Evolutionary conservation across 257 asterid genomes (phyloP).

Genomic region (Salvia hispanica): DNA sequence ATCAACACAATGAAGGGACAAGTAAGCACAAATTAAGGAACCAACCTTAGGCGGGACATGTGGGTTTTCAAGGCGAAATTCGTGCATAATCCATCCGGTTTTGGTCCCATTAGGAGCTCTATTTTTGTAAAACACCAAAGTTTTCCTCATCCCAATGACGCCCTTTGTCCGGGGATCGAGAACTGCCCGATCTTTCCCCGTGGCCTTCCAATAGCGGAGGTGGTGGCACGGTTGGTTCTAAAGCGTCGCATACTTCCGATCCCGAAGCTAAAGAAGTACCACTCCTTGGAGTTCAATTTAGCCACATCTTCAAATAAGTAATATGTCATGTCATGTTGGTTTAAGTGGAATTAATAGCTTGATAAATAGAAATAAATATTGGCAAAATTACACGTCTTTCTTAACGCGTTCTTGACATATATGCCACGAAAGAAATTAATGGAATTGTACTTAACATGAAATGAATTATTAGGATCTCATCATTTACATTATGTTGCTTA

Average conservation of each 20-base stretch:
- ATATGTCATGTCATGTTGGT: neutral
- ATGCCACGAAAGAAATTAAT: slow-evolving; percentile 4
- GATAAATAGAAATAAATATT: neutral
- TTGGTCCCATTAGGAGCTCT: slow-evolving; percentile 91
- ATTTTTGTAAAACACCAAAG: slow-evolving; percentile 77
- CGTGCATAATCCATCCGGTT: slow-evolving; percentile 93
- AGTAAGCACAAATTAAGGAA: neutral
- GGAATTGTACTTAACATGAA: neutral
- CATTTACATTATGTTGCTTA: slow-evolving; percentile 34
- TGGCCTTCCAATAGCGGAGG: slow-evolving; percentile 85
- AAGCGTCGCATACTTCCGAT: slow-evolving; percentile 81
- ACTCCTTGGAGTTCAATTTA: slow-evolving; percentile 73
- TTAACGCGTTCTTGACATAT: slow-evolving; percentile 10
- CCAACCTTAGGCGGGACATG: slow-evolving; percentile 76
- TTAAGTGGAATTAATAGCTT: neutral
- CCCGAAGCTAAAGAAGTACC: slow-evolving; percentile 96
- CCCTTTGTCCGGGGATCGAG: slow-evolving; percentile 43
- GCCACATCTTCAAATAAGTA: slow-evolving; percentile 54
- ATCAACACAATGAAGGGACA: neutral
- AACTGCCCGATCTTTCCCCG: slow-evolving; percentile 77
- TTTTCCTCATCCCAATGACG: slow-evolving; percentile 84
- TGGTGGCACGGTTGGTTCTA: slow-evolving; percentile 77
- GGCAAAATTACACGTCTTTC: neutral
- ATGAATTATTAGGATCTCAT: slow-evolving; percentile 22
- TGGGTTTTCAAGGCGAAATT: slow-evolving; percentile 82